Evolutionary conservation across 306 rosid species (phyloP).

Genomic region (Purshia tridentata): DNA sequence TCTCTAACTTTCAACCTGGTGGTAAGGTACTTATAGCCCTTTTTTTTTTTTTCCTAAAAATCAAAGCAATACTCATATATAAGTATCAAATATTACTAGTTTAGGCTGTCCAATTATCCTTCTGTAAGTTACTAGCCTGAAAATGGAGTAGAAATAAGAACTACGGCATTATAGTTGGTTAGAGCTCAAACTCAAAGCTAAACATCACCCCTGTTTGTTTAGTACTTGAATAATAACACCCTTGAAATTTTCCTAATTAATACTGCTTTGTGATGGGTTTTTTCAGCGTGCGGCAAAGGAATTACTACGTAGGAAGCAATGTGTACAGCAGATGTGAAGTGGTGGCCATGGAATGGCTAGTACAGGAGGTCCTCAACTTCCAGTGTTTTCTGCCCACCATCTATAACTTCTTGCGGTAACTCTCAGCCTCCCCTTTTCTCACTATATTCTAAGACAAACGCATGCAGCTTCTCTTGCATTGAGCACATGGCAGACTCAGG

Average conservation of each 20-base stretch:
- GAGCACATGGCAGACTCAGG: not conserved
- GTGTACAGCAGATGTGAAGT: slow-evolving; percentile 77
- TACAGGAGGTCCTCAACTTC: slow-evolving; percentile 82
- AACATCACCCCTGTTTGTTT: not conserved
- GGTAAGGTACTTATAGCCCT: not conserved
- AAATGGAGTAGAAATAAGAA: not conserved
- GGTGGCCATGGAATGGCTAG: slow-evolving; percentile 97
- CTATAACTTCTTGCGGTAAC: slow-evolving; percentile 81
- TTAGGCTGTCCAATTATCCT: not conserved
- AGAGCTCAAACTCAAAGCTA: not conserved
- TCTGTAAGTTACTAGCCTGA: not conserved
- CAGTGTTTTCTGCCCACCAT: slow-evolving; percentile 78
- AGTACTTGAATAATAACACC: not conserved
- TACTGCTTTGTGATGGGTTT: slow-evolving; percentile 22
- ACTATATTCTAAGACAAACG: slow-evolving; percentile 14
- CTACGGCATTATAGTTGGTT: not conserved
- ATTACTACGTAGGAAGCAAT: slow-evolving; percentile 47
- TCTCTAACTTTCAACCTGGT: not conserved
- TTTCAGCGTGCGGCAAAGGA: slow-evolving; percentile 57
- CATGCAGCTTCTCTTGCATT: slow-evolving; percentile 9
- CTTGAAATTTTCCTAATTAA: not conserved
- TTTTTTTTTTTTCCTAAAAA: not conserved
- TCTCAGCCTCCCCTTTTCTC: slow-evolving; percentile 1
- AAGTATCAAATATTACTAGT: not conserved
- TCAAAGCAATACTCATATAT: not conserved